These are phyloP conservation scores for Cryptococcus jaspeensis DNA, from an alignment of 1,284 basidiomycete genomes.

Conservation along the genomic window DNA sequence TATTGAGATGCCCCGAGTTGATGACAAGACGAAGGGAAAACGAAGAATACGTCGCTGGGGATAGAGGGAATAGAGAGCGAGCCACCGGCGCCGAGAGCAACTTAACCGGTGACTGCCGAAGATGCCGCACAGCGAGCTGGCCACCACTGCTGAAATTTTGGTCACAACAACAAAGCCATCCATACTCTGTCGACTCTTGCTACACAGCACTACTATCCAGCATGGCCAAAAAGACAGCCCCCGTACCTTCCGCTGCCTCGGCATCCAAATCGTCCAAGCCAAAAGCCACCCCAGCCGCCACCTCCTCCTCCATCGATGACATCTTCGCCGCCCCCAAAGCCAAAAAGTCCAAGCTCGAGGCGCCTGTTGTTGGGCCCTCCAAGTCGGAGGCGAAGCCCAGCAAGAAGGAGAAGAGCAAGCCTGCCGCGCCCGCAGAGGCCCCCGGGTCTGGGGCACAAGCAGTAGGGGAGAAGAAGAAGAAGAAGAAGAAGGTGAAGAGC, in stretches of 20 bases:
- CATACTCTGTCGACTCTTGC: no score
- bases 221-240: slow-evolving; percentile 2
- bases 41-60: no score
- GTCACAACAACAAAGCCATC: no score
- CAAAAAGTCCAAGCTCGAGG: slow-evolving; percentile 13
- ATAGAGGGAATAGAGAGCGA: no score
- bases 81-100: no score
- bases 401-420: slow-evolving; percentile 1
- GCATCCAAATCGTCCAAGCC: neutral
- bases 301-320: slow-evolving; percentile 39
- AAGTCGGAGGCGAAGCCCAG: neutral
- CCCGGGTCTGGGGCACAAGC: slow-evolving; percentile 7
- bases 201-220: neutral
- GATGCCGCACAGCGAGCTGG: no score
- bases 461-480: slow-evolving; percentile 20
- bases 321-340: slow-evolving; percentile 36
- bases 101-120: no score
- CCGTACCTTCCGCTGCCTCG: neutral
- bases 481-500: slow-evolving; percentile 22
- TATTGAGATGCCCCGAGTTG: no score
- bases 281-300: neutral
- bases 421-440: neutral
- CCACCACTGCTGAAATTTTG: no score
- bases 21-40: no score
- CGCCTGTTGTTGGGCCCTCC: neutral